Evolutionary conservation across 2,329 filamentous ascomycete genomes (phyloP).

Genomic region (Aureobasidium sp.): DNA sequence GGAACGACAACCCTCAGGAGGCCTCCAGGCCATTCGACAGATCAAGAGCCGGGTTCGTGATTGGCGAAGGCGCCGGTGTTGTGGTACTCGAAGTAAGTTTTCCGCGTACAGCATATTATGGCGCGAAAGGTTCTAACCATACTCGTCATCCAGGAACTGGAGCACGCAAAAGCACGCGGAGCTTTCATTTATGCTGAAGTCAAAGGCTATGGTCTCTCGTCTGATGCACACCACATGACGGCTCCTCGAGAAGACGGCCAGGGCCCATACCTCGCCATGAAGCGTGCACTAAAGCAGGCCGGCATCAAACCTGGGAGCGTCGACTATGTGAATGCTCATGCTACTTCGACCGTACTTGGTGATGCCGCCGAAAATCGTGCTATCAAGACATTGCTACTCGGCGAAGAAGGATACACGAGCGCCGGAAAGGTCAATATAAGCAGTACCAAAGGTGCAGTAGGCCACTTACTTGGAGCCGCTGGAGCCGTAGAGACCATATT

Average conservation of each 20-base stretch:
- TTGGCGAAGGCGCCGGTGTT: constrained; percentile 85
- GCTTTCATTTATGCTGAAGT: constrained; percentile 85
- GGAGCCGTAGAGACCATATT: constrained; percentile 88
- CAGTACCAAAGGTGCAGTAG: constrained; percentile 88
- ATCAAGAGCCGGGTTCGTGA: constrained; percentile 76
- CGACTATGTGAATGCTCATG: constrained; percentile 93
- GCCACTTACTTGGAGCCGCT: constrained; percentile 84
- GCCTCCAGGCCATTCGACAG: constrained; percentile 85
- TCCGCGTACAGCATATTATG: not conserved
- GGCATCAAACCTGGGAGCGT: constrained; percentile 61
- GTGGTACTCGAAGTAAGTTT: constrained; percentile 64
- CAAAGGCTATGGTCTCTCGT: constrained; percentile 80
- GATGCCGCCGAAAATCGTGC: constrained; percentile 83
- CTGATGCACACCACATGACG: constrained; percentile 90
- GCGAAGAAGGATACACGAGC: constrained; percentile 56
- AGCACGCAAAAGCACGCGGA: constrained; percentile 73
- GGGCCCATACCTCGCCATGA: constrained; percentile 81
- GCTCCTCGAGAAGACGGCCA: constrained; percentile 75
- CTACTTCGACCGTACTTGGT: constrained; percentile 78
- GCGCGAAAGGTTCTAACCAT: not conserved
- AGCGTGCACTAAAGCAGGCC: constrained; percentile 68
- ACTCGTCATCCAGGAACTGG: constrained; percentile 53
- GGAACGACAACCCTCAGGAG: constrained; percentile 62
- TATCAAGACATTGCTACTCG: constrained; percentile 69
- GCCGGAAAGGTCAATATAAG: constrained; percentile 70